A percentile compares a stretch with the other conserved stretches of the same genome.
Conservation (phyloP, 345 rosid genomes). For the Eucalyptus curtisii region DNA sequence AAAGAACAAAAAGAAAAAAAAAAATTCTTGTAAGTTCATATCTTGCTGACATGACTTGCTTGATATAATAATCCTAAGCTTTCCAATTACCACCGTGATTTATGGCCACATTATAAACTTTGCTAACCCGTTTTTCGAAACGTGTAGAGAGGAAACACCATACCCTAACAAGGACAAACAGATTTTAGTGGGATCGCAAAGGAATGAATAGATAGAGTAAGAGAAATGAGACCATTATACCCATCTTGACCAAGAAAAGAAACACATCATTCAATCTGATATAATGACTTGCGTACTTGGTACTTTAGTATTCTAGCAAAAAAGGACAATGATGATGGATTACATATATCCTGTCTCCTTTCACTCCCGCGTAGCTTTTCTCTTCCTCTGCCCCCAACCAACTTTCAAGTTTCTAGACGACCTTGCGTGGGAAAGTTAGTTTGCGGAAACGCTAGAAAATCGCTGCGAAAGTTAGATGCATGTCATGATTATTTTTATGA, state of each 20-base stretch:
- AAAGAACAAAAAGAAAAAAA: not conserved
- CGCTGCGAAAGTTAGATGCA: not conserved
- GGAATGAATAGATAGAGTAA: not conserved
- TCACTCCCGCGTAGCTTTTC: not conserved
- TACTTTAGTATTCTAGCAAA: not conserved
- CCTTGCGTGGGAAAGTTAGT: not conserved
- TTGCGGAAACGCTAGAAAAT: not conserved
- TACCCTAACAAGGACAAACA: not conserved
- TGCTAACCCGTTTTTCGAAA: not conserved
- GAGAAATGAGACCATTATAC: not conserved
- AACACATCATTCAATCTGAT: not conserved
- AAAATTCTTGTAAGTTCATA: not conserved
- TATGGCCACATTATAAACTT: not conserved
- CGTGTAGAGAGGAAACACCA: not conserved
- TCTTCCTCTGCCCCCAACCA: not conserved
- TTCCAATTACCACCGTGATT: not conserved
- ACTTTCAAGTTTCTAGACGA: not conserved
- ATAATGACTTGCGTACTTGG: not conserved
- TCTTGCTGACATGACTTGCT: not conserved
- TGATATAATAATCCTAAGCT: not conserved
- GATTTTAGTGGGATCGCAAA: not conserved
- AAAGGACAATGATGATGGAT: not conserved
- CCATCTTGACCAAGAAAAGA: not conserved
- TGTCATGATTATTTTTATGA: not conserved
- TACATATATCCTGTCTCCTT: not conserved